Base-by-base conservation (phyloP, 768 basidiomycete species). In the Kwoniella botswanensis region DNA sequence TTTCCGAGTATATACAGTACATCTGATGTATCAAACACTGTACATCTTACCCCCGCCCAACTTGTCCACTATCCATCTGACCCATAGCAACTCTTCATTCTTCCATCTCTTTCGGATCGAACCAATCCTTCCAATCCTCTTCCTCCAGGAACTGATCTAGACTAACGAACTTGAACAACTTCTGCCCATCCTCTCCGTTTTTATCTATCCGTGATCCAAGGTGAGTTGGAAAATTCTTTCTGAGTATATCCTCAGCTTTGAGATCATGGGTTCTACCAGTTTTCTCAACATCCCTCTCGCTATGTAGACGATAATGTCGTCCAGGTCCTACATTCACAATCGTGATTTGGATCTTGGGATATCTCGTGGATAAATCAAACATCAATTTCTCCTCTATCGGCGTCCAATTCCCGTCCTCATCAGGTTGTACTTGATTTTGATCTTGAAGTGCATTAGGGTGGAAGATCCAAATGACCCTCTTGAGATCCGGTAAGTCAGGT, bases 81-180 rank as follows among this genome's bases (percentile, higher is more conserved):
- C 17, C 54, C 15, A 55, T 22, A 55, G 54, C 18, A 11, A 18
- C 24, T 9, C 24, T 55, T 22, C 54, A 55, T n/a, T 24, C 24
- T 12, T 55, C 54, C 54, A 55, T 12, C 24, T 24, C 54, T 55
- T 22, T 24, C 54, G 15, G 18, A 55, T 55, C 54, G 11, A 55
- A 55, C 54, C 54, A 55, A 18, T n/a, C 54, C 54, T n/a, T 55
- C 54, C 54, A 55, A 55, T 55, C 24, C 21, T 55, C 54, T 12
- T 55, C 21, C 24, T 18, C 54, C 10, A 55, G 21, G 21, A 55
- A 55, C n/a, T 55, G 4, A 55, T 55, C 54, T 13, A 55, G 54
- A 55, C 18, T 55, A 55, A 55, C 21, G 54, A 55, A 55, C 11
- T 13, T 55, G 54, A 55, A 52, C 50, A 21, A 35, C 35, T 50